Evolutionary conservation across 805 yeast genomes (phyloP).

Genomic region (Brettanomyces nanus): DNA sequence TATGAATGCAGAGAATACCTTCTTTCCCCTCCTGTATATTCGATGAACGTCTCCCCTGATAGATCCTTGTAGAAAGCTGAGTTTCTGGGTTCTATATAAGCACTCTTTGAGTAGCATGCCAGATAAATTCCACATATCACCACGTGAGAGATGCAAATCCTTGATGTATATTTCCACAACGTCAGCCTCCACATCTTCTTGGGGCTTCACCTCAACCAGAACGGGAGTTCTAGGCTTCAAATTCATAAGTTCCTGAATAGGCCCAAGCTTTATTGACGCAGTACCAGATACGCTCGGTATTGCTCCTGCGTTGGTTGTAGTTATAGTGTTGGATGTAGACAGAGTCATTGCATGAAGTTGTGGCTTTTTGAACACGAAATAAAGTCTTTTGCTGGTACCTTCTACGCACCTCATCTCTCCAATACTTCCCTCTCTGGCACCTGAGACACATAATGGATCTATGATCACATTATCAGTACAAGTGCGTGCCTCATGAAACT

Average conservation of each 20-base stretch:
- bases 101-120: conserved; percentile 54
- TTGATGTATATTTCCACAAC: conserved; percentile 73
- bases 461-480: conserved; percentile 53
- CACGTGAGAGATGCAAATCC: conserved; percentile 76
- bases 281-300: background rate
- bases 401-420: conserved; percentile 56
- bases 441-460: conserved; percentile 52
- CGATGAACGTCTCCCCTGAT: conserved; percentile 58
- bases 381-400: conserved; percentile 29
- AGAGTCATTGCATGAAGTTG: conserved; percentile 4
- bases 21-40: conserved; percentile 59
- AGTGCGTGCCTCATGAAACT: conserved; percentile 61
- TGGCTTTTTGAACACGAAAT: conserved; percentile 33
- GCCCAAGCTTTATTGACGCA: conserved; percentile 53
- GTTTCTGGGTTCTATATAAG: conserved; percentile 55
- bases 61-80: conserved; percentile 49
- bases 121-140: conserved; percentile 87
- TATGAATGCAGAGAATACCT: conserved; percentile 67
- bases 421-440: conserved; percentile 63
- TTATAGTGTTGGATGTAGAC: background rate
- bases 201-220: conserved; percentile 39
- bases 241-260: conserved; percentile 51
- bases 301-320: background rate
- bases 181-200: conserved; percentile 59
- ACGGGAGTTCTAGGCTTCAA: conserved; percentile 64